Conservation (phyloP, 2,329 filamentous ascomycete genomes). For the Xylariales sp. region DNA sequence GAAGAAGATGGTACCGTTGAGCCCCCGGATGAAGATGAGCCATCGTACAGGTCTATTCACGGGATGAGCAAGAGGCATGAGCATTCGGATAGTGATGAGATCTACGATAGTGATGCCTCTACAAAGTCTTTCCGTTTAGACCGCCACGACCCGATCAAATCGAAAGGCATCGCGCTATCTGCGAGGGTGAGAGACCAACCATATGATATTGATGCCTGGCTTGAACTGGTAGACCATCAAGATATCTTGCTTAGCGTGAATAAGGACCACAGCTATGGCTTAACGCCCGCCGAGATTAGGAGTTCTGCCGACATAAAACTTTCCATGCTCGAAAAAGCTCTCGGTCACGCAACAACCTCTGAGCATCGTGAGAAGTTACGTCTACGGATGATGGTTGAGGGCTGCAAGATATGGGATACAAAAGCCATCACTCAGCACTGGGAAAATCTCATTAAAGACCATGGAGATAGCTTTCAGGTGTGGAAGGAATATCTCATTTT, state of each 20-base stretch:
- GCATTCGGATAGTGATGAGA: conserved; percentile 43
- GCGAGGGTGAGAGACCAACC: conserved; percentile 62
- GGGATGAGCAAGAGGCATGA: conserved; percentile 52
- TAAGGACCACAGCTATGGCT: conserved; percentile 36
- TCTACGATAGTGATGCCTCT: conserved; percentile 42
- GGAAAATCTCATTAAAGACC: conserved; percentile 53
- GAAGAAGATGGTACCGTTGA: conserved; percentile 22
- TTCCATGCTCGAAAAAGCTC: conserved; percentile 72
- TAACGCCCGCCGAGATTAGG: conserved; percentile 57
- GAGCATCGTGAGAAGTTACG: conserved; percentile 56
- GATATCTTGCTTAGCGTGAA: conserved; percentile 56
- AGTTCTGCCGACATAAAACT: conserved; percentile 77
- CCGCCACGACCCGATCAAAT: conserved; percentile 38
- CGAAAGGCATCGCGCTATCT: conserved; percentile 57
- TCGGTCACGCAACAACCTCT: conserved; percentile 48
- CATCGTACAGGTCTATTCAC: conserved; percentile 63
- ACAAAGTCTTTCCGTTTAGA: conserved; percentile 28
- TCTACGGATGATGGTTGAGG: conserved; percentile 68
- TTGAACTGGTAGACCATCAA: conserved; percentile 76
- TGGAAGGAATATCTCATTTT: conserved; percentile 75
- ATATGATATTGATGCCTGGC: conserved; percentile 66
- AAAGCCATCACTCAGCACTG: conserved; percentile 61
- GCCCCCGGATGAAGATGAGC: conserved; percentile 41
- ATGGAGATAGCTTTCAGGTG: conserved; percentile 55
- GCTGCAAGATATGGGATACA: conserved; percentile 67